Base-by-base conservation (phyloP, 192 early-diverging fungal genomes). In the Chytriomyces hyalinus region DNA sequence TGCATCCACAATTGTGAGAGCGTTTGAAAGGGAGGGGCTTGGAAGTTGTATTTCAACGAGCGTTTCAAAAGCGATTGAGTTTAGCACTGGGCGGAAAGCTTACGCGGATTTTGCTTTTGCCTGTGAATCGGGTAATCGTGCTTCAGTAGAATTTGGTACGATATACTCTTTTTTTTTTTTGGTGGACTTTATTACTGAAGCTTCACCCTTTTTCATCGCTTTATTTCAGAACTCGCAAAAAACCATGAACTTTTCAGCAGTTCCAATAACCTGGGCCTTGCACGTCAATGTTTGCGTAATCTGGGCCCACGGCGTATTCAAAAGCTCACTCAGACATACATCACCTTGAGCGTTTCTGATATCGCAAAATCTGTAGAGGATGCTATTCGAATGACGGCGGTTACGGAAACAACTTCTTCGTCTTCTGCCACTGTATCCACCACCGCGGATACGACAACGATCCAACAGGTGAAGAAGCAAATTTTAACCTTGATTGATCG, bases 301-400 rank as follows among this genome's bases (percentile, higher is more conserved):
- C 80, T 90, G 0, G 79, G 80, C 24, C 86, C 84, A 24, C 82
- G 84, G 45, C 92, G 84, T 47, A 92, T 94, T 51, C 90, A 92
- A 71, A 83, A 89, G 53, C 80, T 94, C 66, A 94, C 93, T 1
- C 80, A 92, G 65, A 93, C 93, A 11, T 93, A 95, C 67, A 65
- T 93, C 47, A 94, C 92, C 20, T 81, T 95, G n/a, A 89, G 87
- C 6, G 76, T 95, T 46, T 62, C 74, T 26, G 91, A 93, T 66
- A 94, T 95, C 75, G 89, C 89, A 6, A 82, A 88, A 49, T 47
- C 86, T 17, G 83, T 92, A 50, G 87, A 81, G 13, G 74, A 11
- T 22, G n/a, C 71, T n/a, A 13, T 73, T 22, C 53, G 17, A 36
- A 36, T 36, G 36, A 36, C 36, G 36, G 36, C 36, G 36, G 36